Conservation (phyloP, 2,329 filamentous ascomycete genomes). For the Botrytis pseudocinerea region DNA sequence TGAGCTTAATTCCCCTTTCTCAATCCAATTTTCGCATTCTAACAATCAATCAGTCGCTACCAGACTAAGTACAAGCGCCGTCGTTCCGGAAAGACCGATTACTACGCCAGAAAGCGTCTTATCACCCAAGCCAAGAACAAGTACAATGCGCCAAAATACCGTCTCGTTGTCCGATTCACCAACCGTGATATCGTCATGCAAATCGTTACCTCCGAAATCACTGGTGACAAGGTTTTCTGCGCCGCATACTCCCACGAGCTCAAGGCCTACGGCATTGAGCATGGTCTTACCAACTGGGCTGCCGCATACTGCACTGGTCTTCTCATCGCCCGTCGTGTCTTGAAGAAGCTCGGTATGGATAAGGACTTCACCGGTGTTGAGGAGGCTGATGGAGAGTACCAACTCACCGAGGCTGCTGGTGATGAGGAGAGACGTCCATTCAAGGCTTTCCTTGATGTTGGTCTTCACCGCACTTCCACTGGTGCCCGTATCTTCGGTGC, state of each 20-base stretch:
- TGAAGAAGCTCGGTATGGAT: slow-evolving; percentile 95
- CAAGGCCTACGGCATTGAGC: slow-evolving; percentile 93
- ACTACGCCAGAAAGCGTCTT: slow-evolving; percentile 99
- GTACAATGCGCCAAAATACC: slow-evolving; percentile 99
- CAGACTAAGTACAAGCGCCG: slow-evolving; percentile 99
- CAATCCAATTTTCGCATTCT: slow-evolving; percentile 29
- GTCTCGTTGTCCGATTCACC: slow-evolving; percentile 98
- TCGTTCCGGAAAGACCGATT: slow-evolving; percentile 96
- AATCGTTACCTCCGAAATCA: slow-evolving; percentile 95
- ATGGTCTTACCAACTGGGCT: slow-evolving; percentile 99
- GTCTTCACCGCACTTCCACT: slow-evolving; percentile 94
- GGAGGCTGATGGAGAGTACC: slow-evolving; percentile 95
- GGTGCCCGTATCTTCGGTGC: slow-evolving; percentile 98
- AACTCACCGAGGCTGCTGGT: slow-evolving; percentile 85
- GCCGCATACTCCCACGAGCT: slow-evolving; percentile 97
- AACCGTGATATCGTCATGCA: slow-evolving; percentile 99
- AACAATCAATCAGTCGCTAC: slow-evolving; percentile 69
- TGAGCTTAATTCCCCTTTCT: slow-evolving; percentile 51
- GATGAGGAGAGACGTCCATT: slow-evolving; percentile 95
- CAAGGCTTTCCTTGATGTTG: slow-evolving; percentile 98
- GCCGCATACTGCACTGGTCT: slow-evolving; percentile 96
- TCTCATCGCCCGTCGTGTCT: slow-evolving; percentile 91
- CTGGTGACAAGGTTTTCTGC: slow-evolving; percentile 94
- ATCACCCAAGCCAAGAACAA: slow-evolving; percentile 99
- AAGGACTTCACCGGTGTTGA: slow-evolving; percentile 93